Base-by-base conservation (phyloP, 345 rosid species). In the Salix exigua region DNA sequence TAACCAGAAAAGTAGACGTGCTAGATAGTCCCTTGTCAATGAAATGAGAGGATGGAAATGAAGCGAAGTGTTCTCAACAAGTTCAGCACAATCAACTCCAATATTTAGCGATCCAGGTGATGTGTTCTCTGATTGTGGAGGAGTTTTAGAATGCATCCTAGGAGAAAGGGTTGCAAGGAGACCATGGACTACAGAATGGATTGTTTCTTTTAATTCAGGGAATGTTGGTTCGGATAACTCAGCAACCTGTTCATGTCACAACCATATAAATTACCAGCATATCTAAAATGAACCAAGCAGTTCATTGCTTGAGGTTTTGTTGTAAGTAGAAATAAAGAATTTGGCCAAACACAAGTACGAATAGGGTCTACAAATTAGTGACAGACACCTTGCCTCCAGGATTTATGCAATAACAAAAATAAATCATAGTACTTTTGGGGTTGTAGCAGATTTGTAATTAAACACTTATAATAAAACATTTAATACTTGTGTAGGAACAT, bases 1-100 rank as follows among this genome's bases (percentile, higher is more conserved):
- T 83, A 73, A 95, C 97, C 99, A 95, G 90, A 95, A 95, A 78
- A 95, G 96, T 60, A 93, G 91, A 42, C 97, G 94, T 2, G 99
- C 99, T 60, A 95, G 88, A 85, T 93, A 93, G 85, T 91, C 99
- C 82, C 99, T 88, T 6, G 93, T 87, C 51, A 93, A 82, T 35
- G 93, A 93, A 77, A 93, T 79, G 40, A 85, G 87, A 35, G 97
- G 97, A 83, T 91, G 97, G 86, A 91, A 93, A 63, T 88, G 96
- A 78, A 93, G 89, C 0, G 99, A 90, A 72, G 93, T 87, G 79
- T 91, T 93, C 84, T 91, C 99, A 70, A 91, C 78, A 72, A 90
- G 90, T 66, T 93, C 97, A 40, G 94, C 85, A 78, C 85, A 87
- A 82, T 91, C 94, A 74, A 78, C 79, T 2, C 86, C 83, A 50